Evolutionary conservation across 495 filamentous ascomycete species (phyloP).

Genomic region (Penicillium turbatum): DNA sequence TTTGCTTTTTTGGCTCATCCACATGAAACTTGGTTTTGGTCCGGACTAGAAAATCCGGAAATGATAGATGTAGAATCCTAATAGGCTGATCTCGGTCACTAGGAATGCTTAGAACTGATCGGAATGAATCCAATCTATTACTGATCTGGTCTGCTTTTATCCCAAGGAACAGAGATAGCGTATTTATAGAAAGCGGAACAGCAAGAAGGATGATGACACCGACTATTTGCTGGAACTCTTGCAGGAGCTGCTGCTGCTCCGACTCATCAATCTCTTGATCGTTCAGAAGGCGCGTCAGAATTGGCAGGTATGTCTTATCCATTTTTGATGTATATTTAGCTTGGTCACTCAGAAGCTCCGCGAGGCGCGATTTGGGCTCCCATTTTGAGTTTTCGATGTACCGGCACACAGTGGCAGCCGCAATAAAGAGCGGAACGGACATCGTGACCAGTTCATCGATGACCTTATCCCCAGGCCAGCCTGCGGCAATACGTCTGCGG

Average conservation of each 20-base stretch:
- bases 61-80: conserved; percentile 10
- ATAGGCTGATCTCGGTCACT: conserved; percentile 17
- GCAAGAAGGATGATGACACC: conserved; percentile 28
- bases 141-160: conserved; percentile 8
- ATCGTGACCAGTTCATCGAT: conserved; percentile 15
- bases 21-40: conserved; percentile 16
- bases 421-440: conserved; percentile 31
- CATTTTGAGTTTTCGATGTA: conserved; percentile 19
- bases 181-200: conserved; percentile 19
- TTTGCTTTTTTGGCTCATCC: conserved; percentile 9
- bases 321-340: conserved; percentile 13
- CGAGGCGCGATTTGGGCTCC: conserved; percentile 14
- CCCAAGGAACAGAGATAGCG: conserved; percentile 15
- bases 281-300: conserved; percentile 22
- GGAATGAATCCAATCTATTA: conserved; percentile 16
- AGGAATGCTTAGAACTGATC: conserved; percentile 27
- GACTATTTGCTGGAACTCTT: conserved; percentile 26
- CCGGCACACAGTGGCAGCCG: conserved; percentile 28
- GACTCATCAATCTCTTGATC: conserved; percentile 9
- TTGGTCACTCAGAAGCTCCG: conserved; percentile 17
- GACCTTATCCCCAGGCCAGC: conserved; percentile 38
- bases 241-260: neutral
- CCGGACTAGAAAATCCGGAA: conserved; percentile 13
- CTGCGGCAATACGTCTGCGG: conserved; percentile 5
- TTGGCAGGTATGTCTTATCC: conserved; percentile 27